Evolutionary conservation across 192 early-diverging fungal species (phyloP), one percentile per base, ranked within the genome.

Genomic region (Backusella psychrophila): DNA sequence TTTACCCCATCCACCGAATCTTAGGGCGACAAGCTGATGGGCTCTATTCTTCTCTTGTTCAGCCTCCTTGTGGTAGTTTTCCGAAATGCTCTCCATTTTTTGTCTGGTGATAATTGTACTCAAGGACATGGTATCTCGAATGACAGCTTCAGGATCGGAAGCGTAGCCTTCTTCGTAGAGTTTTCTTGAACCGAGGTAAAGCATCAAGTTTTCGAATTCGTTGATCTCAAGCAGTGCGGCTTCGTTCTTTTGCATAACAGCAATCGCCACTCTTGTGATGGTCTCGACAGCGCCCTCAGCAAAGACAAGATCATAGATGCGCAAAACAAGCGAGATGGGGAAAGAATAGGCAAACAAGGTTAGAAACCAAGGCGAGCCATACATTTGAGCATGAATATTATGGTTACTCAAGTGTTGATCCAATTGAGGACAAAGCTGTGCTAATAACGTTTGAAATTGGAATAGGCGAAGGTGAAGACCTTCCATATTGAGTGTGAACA

Each of bases 341-440:
- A 96, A 96, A 3, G 93, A 92, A 82, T 97, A 98, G 1, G 98
- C 97, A 89, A 99, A 99, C 35, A 97, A 81, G 0, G 98, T 97
- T 75, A 99, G 84, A 85, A 98, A 98, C 97, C 98, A 99, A 2
- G 97, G 96, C 86, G 95, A 94, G 6, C 94, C 96, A 73, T 95
- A 99, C 95, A 96, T 96, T 71, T 90, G 91, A 2, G 92, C 87
- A 63, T 91, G 85, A 69, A 96, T 90, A 56, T 91, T 91, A 53
- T 94, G 91, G 46, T 73, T 49, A 5, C 88, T 87, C 41, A 99
- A 85, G 77, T 99, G 97, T 38, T 85, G 80, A 74, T 87, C 85
- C 21, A 97, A 82, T n/a, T 84, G 83, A 21, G 96, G 97, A 65
- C 91, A 82, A 12, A 88, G 84, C 81, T 96, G 93, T 6, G 86